Base-by-base conservation (phyloP, 176 grass and related monocot genomes). In the Typha latifolia region DNA sequence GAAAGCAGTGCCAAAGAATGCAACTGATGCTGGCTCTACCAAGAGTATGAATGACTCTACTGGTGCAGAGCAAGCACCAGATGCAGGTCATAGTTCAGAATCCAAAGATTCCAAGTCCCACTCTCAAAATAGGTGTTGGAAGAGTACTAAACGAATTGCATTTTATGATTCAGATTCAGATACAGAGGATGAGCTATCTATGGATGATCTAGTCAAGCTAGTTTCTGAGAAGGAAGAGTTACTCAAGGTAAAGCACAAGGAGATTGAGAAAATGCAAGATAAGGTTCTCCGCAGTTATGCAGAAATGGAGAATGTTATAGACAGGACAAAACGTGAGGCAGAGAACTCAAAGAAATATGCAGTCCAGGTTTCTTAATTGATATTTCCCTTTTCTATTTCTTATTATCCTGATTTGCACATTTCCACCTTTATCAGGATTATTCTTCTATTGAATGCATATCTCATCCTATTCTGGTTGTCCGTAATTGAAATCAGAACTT, bases 261-360 rank as follows among this genome's bases (percentile, higher is more conserved):
- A 89, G 48, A 76, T 89, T 29, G 76, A 89, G 71, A 72, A 75
- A 49, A 94, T 81, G 82, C 75, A 83, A 75, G 85, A 83, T 64
- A 89, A 84, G 61, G 77, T 94, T 83, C 70, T 81, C 13, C 74
- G 82, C 31, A 86, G 85, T 70, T 89, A 89, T 83, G 80, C 90
- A 63, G 85, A 86, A 76, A 83, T 86, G 79, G 82, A 94, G 70
- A 94, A 94, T 81, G 51, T 89, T 49, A 83, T 81, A 21, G 67
- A 69, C 62, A 47, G 74, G 71, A 83, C 82, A 81, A 94, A 89
- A 51, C 80, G 77, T 72, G 85, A 89, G 66, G 87, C 85, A 48
- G 85, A 94, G 15, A 89, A 78, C 64, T 83, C 76, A 2, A 94
- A 94, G 69, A 83, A 94, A 29, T 94, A 79, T 64, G 85, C 82